These are phyloP conservation scores for Eucalyptus coolabah DNA, from an alignment of 345 rosid species.

Conservation along the genomic window DNA sequence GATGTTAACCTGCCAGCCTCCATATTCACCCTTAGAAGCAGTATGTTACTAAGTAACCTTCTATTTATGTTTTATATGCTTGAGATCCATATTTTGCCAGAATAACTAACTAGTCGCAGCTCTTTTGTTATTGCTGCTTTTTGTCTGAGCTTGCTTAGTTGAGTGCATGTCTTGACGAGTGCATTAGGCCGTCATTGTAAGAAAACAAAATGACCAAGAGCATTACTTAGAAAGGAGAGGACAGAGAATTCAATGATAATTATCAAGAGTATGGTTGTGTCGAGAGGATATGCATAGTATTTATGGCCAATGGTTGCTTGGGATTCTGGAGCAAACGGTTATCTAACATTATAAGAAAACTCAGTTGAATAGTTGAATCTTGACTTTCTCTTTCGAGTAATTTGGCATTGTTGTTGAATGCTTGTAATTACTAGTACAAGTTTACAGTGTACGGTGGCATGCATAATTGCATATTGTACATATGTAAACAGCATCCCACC, in stretches of 20 bases:
- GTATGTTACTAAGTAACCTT: slow-evolving; percentile 19
- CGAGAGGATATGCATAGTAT: neutral
- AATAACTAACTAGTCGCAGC: neutral
- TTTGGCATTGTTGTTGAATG: neutral
- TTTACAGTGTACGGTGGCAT: neutral
- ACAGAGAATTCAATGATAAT: neutral
- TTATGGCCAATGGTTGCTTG: neutral
- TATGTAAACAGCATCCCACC: neutral
- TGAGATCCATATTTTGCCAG: neutral
- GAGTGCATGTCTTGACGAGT: neutral
- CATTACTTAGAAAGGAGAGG: neutral
- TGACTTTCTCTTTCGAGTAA: neutral
- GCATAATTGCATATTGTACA: neutral
- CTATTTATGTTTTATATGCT: neutral
- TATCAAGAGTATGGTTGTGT: neutral
- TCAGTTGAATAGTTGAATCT: neutral
- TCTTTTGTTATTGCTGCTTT: neutral
- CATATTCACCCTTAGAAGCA: slow-evolving; percentile 46
- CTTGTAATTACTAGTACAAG: neutral
- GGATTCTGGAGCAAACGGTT: neutral
- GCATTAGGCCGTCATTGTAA: neutral
- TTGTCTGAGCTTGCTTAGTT: neutral
- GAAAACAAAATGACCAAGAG: neutral
- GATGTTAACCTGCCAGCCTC: slow-evolving; percentile 59
- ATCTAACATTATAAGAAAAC: neutral